phyloP scores from a whole-genome alignment of 164 flowering plant species.

The Aristolochia californica region DNA sequence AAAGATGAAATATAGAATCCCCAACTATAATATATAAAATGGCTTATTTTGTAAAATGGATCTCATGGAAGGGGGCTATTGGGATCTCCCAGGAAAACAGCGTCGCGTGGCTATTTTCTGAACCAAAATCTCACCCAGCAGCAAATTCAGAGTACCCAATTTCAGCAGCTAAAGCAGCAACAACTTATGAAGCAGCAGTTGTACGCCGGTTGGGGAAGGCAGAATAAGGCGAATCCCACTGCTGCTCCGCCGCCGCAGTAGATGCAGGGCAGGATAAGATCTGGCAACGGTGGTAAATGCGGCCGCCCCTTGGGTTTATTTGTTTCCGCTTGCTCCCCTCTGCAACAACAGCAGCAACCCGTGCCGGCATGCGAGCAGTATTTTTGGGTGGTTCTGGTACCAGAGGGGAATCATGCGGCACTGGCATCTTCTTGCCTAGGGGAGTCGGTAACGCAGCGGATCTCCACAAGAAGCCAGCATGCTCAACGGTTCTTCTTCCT shows the following conservation, averaged over 20 bases:
- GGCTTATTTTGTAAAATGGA: no score
- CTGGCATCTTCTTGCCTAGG: constrained; percentile 69
- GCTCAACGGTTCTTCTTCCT: constrained; percentile 56
- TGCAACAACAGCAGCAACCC: constrained; percentile 23
- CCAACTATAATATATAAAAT: no score
- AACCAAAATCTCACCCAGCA: constrained; percentile 27
- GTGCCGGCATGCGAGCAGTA: constrained; percentile 45
- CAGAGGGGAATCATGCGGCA: constrained; percentile 33
- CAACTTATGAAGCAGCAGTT: constrained; percentile 27
- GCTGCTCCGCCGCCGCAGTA: constrained; percentile 1
- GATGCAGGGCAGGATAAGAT: constrained; percentile 9
- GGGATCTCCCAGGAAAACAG: constrained; percentile 17
- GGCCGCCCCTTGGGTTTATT: constrained; percentile 29
- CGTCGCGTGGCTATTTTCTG: constrained; percentile 9
- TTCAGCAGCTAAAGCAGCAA: constrained; percentile 37
- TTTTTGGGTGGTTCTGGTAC: constrained; percentile 39
- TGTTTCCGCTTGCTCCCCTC: constrained; percentile 49
- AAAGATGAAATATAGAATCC: no score
- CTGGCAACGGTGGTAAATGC: constrained; percentile 3
- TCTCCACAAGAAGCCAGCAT: constrained; percentile 45
- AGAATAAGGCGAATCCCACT: constrained; percentile 4
- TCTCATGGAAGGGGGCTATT: constrained; percentile 20
- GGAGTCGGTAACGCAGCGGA: constrained; percentile 22
- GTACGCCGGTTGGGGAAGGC: constrained; percentile 20
- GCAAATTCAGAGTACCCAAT: constrained; percentile 28